phyloP scores from a whole-genome alignment of 73 alveolate species.

The Tetrahymena elliotti region DNA sequence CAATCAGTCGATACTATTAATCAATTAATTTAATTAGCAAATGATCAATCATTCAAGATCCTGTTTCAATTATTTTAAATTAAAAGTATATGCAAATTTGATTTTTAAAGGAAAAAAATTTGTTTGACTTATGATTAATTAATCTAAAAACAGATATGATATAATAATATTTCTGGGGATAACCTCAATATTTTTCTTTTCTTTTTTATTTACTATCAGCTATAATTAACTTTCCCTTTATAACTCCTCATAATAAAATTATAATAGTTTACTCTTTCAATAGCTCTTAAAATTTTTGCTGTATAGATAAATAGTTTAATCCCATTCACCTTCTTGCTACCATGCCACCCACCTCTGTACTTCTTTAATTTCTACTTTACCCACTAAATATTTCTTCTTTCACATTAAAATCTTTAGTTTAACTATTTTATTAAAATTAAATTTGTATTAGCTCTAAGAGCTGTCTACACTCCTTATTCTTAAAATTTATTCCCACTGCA shows the following conservation, averaged over 20 bases:
- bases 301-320: background rate
- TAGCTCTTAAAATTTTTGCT: background rate
- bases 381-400: background rate
- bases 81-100: background rate
- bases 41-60: background rate
- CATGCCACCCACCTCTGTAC: background rate
- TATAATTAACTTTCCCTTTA: background rate
- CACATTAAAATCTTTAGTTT: background rate
- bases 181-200: background rate
- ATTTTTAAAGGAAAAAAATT: background rate
- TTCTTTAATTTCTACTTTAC: background rate
- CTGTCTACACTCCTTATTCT: background rate
- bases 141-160: background rate
- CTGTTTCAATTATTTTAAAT: background rate
- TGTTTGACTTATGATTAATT: too few species aligned
- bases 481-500: background rate
- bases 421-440: background rate
- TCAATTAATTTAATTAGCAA: background rate
- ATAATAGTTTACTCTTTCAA: background rate
- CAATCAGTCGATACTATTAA: background rate
- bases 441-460: background rate
- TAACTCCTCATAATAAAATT: background rate
- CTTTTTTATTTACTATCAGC: background rate
- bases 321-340: background rate
- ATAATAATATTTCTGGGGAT: background rate